Base-by-base conservation (phyloP, 352 stramenopile species). In the Globisporangium middletonii region DNA sequence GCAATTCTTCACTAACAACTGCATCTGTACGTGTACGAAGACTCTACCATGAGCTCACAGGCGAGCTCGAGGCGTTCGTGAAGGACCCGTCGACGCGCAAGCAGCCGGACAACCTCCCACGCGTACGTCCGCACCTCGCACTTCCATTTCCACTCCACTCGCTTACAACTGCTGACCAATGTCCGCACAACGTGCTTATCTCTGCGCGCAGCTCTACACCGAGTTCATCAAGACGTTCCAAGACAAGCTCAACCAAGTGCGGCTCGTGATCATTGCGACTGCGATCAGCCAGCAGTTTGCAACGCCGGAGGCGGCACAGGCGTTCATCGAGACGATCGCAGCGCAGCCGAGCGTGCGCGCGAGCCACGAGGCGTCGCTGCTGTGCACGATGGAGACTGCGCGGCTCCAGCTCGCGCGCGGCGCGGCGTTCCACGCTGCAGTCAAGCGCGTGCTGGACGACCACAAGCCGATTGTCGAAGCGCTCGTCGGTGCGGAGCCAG, bases 31-130 rank as follows among this genome's bases (percentile, higher is more conserved):
- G 2, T 44, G 6, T 30, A n/a, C 16, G n/a, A 58, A 99, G 97
- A 73, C 70, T 99, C 35, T 99, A 97, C 85, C 96, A 99, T 91
- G 95, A 99, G 71, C 88, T 99, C 26, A 99, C 97, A 4, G 73
- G 95, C 55, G 79, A 87, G 38, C 60, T 98, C 18, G 76, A 98
- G 55, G 73, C 85, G 30, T 98, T 99, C 64, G 83, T 99, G 27
- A 86, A 82, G 49, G 80, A 96, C 58, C 76, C 82, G 23, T 57
- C 73, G 58, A 86, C 68, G 38, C 74, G 72, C 57, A 88, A 88
- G 63, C 66, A 75, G 30, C 72, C 77, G 2, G 62, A 67, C 13
- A 89, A 86, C 55, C 67, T 89, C 15, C 56, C 75, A 26, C 75
- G 69, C 55, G 72, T 79, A 52, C 30, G 50, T 53, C 18, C 3